phyloP scores from a whole-genome alignment of 1,284 basidiomycete species.

The Ganoderma meredithae region DNA sequence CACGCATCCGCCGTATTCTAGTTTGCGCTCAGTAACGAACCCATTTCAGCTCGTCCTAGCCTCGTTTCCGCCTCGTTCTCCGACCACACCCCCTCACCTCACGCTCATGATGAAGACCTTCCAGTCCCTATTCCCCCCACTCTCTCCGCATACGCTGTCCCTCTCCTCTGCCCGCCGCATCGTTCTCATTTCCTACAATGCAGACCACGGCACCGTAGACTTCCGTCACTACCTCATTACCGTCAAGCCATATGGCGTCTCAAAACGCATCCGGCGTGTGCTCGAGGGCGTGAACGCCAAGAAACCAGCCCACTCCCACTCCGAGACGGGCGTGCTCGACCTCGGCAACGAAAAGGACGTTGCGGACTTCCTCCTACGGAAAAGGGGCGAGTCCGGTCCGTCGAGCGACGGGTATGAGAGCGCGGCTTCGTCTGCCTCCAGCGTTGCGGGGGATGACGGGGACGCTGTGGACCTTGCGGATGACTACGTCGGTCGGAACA shows the following conservation, averaged over 20 bases:
- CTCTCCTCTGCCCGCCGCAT: slow-evolving; percentile 90
- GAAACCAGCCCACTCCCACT: slow-evolving; percentile 42
- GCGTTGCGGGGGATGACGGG: slow-evolving; percentile 84
- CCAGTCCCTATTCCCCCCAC: slow-evolving; percentile 88
- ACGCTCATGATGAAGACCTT: slow-evolving; percentile 85
- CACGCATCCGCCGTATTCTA: not conserved
- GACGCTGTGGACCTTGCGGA: slow-evolving; percentile 87
- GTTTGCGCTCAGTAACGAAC: not conserved
- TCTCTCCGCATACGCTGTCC: slow-evolving; percentile 80
- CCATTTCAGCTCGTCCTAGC: slow-evolving; percentile 71
- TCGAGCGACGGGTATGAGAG: slow-evolving; percentile 86
- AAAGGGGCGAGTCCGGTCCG: slow-evolving; percentile 67
- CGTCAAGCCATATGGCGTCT: slow-evolving; percentile 94
- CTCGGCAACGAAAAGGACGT: slow-evolving; percentile 93
- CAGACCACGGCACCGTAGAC: slow-evolving; percentile 88
- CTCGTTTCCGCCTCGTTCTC: slow-evolving; percentile 76
- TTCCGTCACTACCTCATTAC: slow-evolving; percentile 96
- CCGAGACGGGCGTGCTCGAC: slow-evolving; percentile 65
- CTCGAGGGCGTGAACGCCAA: slow-evolving; percentile 71
- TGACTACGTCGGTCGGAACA: slow-evolving; percentile 95
- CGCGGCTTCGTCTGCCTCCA: slow-evolving; percentile 76
- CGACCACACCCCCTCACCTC: slow-evolving; percentile 74
- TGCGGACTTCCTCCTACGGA: slow-evolving; percentile 91
- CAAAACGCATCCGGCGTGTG: slow-evolving; percentile 89
- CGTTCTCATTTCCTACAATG: slow-evolving; percentile 92